Conservation (phyloP, 768 basidiomycete genomes). For the Lactarius sanguifluus region DNA sequence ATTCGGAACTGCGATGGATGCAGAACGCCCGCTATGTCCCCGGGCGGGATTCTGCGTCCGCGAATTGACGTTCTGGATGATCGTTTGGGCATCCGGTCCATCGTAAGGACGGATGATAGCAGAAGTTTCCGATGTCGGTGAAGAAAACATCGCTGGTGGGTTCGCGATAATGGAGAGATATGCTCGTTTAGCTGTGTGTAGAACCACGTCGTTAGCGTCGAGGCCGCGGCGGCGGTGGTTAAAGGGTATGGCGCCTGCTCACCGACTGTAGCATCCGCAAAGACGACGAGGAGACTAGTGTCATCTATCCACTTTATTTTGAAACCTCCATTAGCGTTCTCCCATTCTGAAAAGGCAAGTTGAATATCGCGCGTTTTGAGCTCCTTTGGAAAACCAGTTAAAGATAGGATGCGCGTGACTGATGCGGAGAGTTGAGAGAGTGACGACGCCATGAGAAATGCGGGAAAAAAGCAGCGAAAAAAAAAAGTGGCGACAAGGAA, state of each 20-base stretch:
- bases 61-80: conserved; percentile 81
- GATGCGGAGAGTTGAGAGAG: conserved; percentile 87
- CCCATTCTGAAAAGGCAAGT: conserved; percentile 85
- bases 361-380: conserved; percentile 98
- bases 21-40: conserved; percentile 62
- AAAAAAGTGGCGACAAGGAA: conserved; percentile 21
- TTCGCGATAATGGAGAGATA: conserved; percentile 88
- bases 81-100: conserved; percentile 84
- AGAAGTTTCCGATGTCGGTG: conserved; percentile 48
- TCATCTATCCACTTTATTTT: conserved; percentile 99
- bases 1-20: conserved; percentile 44
- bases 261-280: conserved; percentile 88
- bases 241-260: conserved; percentile 41
- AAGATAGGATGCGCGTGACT: conserved; percentile 90
- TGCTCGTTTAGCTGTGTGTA: conserved; percentile 81
- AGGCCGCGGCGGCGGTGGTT: conserved; percentile 11
- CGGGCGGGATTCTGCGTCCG: conserved; percentile 64
- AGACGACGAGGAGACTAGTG: conserved; percentile 92
- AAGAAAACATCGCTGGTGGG: conserved; percentile 69
- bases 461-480: conserved; percentile 5
- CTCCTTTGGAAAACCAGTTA: conserved; percentile 92
- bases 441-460: conserved; percentile 58
- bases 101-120: conserved; percentile 88
- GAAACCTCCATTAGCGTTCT: conserved; percentile 83
- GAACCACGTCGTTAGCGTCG: conserved; percentile 15